Percentiles rank a stretch among this genome's conserved stretches.
Conservation (phyloP, 148 eudicot species). For the Dianthus caryophyllus region DNA sequence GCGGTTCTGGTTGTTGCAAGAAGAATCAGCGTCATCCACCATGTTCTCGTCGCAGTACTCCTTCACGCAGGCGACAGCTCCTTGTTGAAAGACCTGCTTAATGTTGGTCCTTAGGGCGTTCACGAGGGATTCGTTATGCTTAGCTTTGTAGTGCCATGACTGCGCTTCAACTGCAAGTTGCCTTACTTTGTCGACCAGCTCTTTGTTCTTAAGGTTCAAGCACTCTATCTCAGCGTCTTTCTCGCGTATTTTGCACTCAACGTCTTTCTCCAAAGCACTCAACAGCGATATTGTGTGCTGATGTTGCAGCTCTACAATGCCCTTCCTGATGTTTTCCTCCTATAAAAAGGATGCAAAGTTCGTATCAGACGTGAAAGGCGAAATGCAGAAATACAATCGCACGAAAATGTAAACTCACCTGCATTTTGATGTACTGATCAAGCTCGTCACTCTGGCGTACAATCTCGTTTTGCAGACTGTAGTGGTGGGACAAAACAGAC, state of each 20-base stretch:
- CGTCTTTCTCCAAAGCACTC: conserved; percentile 34
- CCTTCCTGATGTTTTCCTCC: conserved; percentile 42
- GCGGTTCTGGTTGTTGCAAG: conserved; percentile 21
- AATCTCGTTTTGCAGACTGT: conserved; percentile 30
- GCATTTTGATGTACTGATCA: conserved; percentile 38
- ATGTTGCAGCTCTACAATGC: conserved; percentile 33
- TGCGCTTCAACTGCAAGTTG: conserved; percentile 32
- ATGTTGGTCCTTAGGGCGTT: conserved; percentile 36
- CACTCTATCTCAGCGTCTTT: conserved; percentile 42
- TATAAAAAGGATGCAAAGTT: conserved; percentile 20
- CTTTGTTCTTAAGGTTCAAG: conserved; percentile 41
- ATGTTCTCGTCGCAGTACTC: conserved; percentile 43
- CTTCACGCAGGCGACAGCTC: conserved; percentile 21
- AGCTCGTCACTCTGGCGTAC: conserved; percentile 36
- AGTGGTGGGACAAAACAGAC: conserved; percentile 23
- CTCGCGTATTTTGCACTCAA: conserved; percentile 28
- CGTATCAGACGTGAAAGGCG: neutral
- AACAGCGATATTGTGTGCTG: conserved; percentile 32
- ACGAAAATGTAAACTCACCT: conserved; percentile 39
- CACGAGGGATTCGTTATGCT: conserved; percentile 35
- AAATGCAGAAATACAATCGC: neutral
- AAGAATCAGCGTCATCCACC: conserved; percentile 36
- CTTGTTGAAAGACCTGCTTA: conserved; percentile 27
- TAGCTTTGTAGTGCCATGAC: conserved; percentile 39
- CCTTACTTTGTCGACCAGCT: conserved; percentile 32